These are phyloP conservation scores for Colletotrichum gloeosporioides DNA, from an alignment of 2,329 filamentous ascomycete genomes.

Conservation along the genomic window DNA sequence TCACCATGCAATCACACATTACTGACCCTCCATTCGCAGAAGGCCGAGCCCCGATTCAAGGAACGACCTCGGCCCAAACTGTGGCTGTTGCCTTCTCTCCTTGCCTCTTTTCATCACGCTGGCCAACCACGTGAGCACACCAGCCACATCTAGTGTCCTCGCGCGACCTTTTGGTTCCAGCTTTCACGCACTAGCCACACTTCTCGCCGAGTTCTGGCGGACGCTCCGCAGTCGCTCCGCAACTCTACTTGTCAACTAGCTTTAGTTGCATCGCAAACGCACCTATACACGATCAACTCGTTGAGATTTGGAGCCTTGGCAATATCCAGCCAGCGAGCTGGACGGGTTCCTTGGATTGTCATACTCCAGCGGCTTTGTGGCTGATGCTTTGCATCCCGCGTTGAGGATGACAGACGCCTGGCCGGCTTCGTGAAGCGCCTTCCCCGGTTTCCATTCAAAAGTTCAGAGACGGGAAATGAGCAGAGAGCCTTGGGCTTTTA, in stretches of 20 bases:
- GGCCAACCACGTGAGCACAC: background rate
- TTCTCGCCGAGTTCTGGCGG: background rate
- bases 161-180: background rate
- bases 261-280: background rate
- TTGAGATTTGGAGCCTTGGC: background rate
- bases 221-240: background rate
- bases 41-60: background rate
- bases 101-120: background rate
- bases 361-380: background rate
- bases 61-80: background rate
- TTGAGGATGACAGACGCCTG: background rate
- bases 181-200: constrained; percentile 4
- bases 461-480: background rate
- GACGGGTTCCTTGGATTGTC: background rate
- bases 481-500: background rate
- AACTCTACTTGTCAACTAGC: background rate
- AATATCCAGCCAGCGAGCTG: background rate
- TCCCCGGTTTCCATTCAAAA: background rate
- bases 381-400: background rate
- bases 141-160: background rate
- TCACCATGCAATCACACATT: background rate
- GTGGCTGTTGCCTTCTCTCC: constrained; percentile 5
- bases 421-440: background rate
- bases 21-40: background rate
- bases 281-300: background rate